Percentiles rank a stretch among this genome's conserved stretches.
Conservation (phyloP, 176 grass and related monocot genomes). For the Thalia dealbata region DNA sequence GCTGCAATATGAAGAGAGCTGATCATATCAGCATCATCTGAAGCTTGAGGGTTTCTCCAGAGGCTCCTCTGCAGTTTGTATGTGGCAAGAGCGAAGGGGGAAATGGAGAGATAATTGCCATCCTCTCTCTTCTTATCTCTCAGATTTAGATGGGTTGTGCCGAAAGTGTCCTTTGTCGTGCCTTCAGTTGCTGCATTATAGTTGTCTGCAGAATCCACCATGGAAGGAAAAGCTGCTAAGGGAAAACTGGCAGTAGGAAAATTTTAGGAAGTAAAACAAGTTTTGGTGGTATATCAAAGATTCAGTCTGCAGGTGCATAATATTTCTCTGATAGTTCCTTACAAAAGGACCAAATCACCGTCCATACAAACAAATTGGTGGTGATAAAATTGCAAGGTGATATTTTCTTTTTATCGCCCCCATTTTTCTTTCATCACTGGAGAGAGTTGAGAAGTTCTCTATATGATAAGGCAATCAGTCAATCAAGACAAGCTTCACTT, state of each 20-base stretch:
- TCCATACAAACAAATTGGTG: too few relatives aligned
- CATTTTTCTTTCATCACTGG: too few relatives aligned
- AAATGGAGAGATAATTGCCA: constrained; percentile 15
- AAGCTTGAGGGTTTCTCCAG: constrained; percentile 33
- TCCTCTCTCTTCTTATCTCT: background rate
- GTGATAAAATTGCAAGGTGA: too few relatives aligned
- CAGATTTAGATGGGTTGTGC: background rate
- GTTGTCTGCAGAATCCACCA: constrained; percentile 22
- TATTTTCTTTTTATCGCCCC: too few relatives aligned
- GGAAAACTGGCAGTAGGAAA: background rate
- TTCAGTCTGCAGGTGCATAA: too few relatives aligned
- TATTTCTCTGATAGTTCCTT: too few relatives aligned
- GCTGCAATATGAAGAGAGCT: constrained; percentile 31
- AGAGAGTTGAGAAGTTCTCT: too few relatives aligned
- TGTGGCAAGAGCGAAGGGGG: constrained; percentile 46
- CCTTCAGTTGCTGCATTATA: background rate
- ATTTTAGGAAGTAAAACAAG: background rate
- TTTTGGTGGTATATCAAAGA: too few relatives aligned
- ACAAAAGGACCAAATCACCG: too few relatives aligned
- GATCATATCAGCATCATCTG: background rate
- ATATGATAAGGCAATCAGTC: background rate
- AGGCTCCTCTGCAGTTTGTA: constrained; percentile 42
- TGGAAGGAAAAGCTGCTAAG: background rate
- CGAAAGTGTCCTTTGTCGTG: background rate
- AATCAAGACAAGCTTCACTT: background rate